Percentiles rank a stretch among this genome's conserved stretches.
Evolutionary conservation across 768 basidiomycete genomes (phyloP).

Genomic region (Phylloporus rhodoxanthus): DNA sequence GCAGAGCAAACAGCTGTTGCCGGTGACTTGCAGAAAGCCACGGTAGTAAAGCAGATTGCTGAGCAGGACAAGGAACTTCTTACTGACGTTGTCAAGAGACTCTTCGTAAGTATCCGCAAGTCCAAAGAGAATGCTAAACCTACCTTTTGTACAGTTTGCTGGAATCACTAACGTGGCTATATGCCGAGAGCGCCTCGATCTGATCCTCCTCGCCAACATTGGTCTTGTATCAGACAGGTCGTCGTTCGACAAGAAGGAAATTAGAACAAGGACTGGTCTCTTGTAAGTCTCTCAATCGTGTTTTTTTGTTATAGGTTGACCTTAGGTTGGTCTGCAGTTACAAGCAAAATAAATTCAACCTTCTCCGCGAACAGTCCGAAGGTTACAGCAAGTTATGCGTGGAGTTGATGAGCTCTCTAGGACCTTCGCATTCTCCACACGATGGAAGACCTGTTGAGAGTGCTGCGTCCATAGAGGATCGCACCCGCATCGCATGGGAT

Average conservation of each 20-base stretch:
- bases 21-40: constrained; percentile 28
- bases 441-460: constrained; percentile 65
- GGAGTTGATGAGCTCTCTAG: constrained; percentile 73
- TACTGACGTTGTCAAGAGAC: constrained; percentile 49
- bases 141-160: constrained; percentile 38
- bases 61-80: constrained; percentile 63
- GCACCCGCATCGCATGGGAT: constrained; percentile 70
- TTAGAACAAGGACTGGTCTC: constrained; percentile 70
- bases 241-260: constrained; percentile 71
- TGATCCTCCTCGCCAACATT: constrained; percentile 52
- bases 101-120: constrained; percentile 42
- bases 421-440: constrained; percentile 62
- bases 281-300: constrained; percentile 50
- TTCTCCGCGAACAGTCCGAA: constrained; percentile 94
- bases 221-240: constrained; percentile 66
- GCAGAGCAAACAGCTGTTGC: constrained; percentile 20
- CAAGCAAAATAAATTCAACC: constrained; percentile 97
- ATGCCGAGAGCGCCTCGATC: constrained; percentile 73
- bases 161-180: constrained; percentile 53
- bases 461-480: constrained; percentile 49
- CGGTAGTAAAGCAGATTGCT: constrained; percentile 44
- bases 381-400: constrained; percentile 91
- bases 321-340: constrained; percentile 49
- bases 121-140: not conserved
- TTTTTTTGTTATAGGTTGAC: not conserved